Evolutionary conservation across 768 basidiomycete species (phyloP).

Genomic region (Boletus edulis): DNA sequence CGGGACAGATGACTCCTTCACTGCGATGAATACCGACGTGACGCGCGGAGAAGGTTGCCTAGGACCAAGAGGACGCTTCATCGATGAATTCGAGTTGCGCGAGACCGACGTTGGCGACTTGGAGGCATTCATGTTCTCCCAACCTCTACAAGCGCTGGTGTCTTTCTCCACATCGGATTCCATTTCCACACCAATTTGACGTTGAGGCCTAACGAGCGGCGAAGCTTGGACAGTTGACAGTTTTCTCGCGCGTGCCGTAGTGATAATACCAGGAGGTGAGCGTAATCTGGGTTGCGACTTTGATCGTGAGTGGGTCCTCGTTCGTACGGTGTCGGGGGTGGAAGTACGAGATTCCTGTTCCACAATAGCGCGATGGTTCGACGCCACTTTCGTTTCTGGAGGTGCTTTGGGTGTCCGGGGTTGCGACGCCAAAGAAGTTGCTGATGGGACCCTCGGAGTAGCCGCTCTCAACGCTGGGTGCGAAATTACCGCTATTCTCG

Average conservation of each 20-base stretch:
- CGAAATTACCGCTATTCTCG: conserved; percentile 14
- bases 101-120: conserved; percentile 17
- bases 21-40: neutral
- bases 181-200: conserved; percentile 9
- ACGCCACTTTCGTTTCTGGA: neutral
- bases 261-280: conserved; percentile 2
- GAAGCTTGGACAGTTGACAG: conserved; percentile 32
- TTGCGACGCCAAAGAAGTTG: neutral
- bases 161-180: neutral
- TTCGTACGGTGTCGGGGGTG: neutral
- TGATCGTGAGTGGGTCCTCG: conserved; percentile 26
- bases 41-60: conserved; percentile 18
- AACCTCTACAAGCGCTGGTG: neutral
- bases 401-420: neutral
- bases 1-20: conserved; percentile 3
- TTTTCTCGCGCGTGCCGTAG: conserved; percentile 18
- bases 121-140: neutral
- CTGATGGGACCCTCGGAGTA: neutral
- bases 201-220: conserved; percentile 17
- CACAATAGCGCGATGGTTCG: neutral
- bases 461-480: conserved; percentile 17
- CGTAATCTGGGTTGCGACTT: conserved; percentile 37
- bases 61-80: conserved; percentile 22
- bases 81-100: conserved; percentile 22
- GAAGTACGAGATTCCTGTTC: neutral